Base-by-base conservation (phyloP, 1,139 yeast species). In the Saccharomycopsis phalli region DNA sequence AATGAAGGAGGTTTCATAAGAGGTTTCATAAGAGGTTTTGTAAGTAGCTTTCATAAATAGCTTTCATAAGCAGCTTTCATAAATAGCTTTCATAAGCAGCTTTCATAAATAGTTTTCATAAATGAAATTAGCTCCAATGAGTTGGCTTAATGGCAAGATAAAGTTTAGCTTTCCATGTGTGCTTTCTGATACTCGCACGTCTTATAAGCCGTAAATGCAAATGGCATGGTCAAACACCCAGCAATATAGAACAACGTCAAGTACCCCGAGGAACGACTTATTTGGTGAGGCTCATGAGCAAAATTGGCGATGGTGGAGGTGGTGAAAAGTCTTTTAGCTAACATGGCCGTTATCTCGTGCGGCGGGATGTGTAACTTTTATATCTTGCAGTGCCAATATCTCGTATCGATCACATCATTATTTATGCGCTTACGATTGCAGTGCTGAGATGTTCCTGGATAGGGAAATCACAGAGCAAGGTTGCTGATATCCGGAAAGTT, bases 141-240 rank as follows among this genome's bases (percentile, higher is more conserved):
- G n/a, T n/a, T n/a, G n/a, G n/a, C n/a, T n/a, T n/a, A n/a, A n/a
- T n/a, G n/a, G n/a, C n/a, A n/a, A n/a, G n/a, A n/a, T n/a, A n/a
- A n/a, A n/a, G n/a, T n/a, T n/a, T n/a, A n/a, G n/a, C n/a, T n/a
- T n/a, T n/a, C n/a, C 10, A 10, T 23, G 10, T 23, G 37, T 8
- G 14, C 17, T 18, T 19, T 23, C 16, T 40, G 14, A 27, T 30
- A 31, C 20, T 20, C 35, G 10, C 36, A 28, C 11, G 44, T 44
- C 31, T 43, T 43, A 44, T 43, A 43, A 11, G 44, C 44, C 8
- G 47, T 41, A 20, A 40, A 40, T n/a, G 38, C 44, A 38, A 44
- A 44, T 6, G 47, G 47, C 18, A 38, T 34, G 13, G 41, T 38
- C 37, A 44, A 29, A 25, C 47, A 47, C n/a, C 47, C 30, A 4